Evolutionary conservation across 2,329 filamentous ascomycete genomes (phyloP), one percentile per base, ranked within the genome.

Genomic region (Fusarium neocosmosporiellum): DNA sequence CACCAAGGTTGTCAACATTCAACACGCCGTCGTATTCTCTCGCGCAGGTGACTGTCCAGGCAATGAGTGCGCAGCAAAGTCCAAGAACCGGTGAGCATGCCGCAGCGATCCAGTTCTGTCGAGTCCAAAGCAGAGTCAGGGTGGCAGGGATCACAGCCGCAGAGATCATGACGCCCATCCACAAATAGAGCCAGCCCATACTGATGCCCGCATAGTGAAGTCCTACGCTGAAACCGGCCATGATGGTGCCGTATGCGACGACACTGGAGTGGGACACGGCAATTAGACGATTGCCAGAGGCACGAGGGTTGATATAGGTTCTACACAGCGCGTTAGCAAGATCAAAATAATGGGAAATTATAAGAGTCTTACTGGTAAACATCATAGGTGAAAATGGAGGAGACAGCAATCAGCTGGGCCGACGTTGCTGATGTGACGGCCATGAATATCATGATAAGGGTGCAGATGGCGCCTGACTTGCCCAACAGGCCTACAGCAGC

Each of bases 131-230:
- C 0, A 98, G 87, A 0, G 94, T 93, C 70, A 97, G 84, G 0
- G 94, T 92, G 0, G 94, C 93, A 0, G 95, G 95, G 14, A 98
- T 87, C 5, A 97, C 94, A 4, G 94, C 95, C 0, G 93, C 90
- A 0, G 92, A 94, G 78, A 98, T 96, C 77, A 98, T 94, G 59
- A 95, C 93, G 9, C 95, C 95, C 95, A 98, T 98, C 79, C 97
- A 89, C 2, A 97, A 85, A 78, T 97, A 97, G 4, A 97, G 86
- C 77, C 95, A 97, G 13, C 94, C 95, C 93, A 98, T 96, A 13
- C 90, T 92, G 69, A 98, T 93, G 22, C 92, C 91, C 2, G 89
- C 91, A 71, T 93, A 92, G 80, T 85, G 90, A 0, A 96, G 88
- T 0, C 93, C 94, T 0, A 94, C 93, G 1, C 91, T 91, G 81